Evolutionary conservation across 352 stramenopile genomes (phyloP), one percentile per base, ranked within the genome.

Genomic region (Peronosclerospora sorghi): DNA sequence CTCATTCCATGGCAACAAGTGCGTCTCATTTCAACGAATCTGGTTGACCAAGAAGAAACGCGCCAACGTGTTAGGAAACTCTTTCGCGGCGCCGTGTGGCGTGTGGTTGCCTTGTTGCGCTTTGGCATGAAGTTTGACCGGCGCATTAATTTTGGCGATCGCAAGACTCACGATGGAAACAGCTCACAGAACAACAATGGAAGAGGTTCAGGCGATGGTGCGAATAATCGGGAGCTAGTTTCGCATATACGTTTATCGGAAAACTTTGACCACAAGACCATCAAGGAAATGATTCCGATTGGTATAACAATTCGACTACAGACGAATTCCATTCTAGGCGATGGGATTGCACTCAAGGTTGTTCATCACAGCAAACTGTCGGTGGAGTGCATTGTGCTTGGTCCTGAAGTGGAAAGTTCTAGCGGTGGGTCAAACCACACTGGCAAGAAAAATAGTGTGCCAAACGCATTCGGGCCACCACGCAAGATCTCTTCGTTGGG

Each of bases 221-320:
- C 51, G 14, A 41, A 74, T 5, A 62, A 73, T 23, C 67, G 78
- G 10, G 51, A 65, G 19, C 52, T 79, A 12, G 68, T 83, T 0
- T 83, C 78, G 18, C 77, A 88, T 40, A 93, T 93, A 32, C 73
- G 73, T 1, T 45, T 93, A 20, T 93, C 78, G 1, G 78, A 93
- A 51, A 89, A 93, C 45, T 93, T 93, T 48, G 78, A 93, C 43
- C 80, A 93, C 71, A 85, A 87, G 51, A 86, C 75, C 6, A 93
- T 93, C 51, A 93, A 93, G 44, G 78, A 86, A 39, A 88, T 93
- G 73, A 84, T 93, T 41, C 80, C 80, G 2, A 87, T 74, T 15
- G 80, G 80, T 12, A 90, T 93, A 35, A 89, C 73, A 13, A 77
- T 93, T 35, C 63, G 71, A 4, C 48, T 93, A 5, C 67, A 88